These are phyloP conservation scores for Candida anglica DNA, from an alignment of 805 yeast species.

Conservation along the genomic window DNA sequence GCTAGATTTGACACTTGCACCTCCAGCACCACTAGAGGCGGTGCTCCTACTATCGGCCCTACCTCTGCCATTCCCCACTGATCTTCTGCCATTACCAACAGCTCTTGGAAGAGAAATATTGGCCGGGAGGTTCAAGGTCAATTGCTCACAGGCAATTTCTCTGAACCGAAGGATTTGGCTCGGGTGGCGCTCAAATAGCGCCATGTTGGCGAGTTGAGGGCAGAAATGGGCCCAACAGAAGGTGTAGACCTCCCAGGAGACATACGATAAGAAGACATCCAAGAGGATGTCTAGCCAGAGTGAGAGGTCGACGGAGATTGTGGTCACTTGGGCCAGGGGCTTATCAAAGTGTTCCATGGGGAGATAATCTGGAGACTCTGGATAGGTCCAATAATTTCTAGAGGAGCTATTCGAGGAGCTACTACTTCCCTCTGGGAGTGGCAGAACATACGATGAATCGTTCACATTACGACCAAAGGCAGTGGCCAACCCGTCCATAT, in stretches of 20 bases:
- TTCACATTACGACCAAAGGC: conserved; percentile 49
- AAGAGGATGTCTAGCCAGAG: conserved; percentile 51
- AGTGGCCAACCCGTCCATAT: conserved; percentile 64
- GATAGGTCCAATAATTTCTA: conserved; percentile 51
- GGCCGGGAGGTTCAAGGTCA: conserved; percentile 47
- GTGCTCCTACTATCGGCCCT: too few species aligned
- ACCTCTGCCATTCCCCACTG: too few species aligned
- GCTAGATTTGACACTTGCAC: too few species aligned
- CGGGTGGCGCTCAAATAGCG: conserved; percentile 41
- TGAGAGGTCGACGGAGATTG: conserved; percentile 35
- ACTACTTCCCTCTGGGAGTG: too few species aligned
- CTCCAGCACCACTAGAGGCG: too few species aligned
- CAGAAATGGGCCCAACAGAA: conserved; percentile 65
- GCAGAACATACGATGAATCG: conserved; percentile 16
- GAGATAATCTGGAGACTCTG: conserved; percentile 51
- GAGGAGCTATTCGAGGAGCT: too few species aligned
- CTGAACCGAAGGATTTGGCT: conserved; percentile 39
- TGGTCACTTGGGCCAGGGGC: not conserved
- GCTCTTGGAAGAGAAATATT: not conserved
- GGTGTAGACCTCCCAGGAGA: conserved; percentile 71
- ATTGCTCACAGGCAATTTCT: conserved; percentile 53
- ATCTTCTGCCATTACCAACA: too few species aligned
- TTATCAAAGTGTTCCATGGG: conserved; percentile 39
- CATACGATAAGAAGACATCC: conserved; percentile 46
- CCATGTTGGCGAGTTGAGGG: conserved; percentile 60